Base-by-base conservation (phyloP, 2,329 filamentous ascomycete genomes). In the Xenosphaeropsis pyriputrescens region DNA sequence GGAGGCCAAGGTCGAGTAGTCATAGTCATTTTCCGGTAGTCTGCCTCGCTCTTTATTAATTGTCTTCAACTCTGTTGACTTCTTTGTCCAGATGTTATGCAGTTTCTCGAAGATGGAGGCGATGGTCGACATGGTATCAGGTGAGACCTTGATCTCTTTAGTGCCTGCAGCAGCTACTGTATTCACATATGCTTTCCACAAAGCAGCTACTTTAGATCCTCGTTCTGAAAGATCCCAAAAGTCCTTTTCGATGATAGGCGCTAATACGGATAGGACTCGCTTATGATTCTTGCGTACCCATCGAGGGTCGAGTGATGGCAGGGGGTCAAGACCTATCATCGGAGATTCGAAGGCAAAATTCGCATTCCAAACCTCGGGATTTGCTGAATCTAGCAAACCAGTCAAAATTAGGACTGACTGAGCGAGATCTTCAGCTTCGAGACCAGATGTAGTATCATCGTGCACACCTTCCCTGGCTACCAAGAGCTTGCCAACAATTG, bases 111-210 rank as follows among this genome's bases (percentile, higher is more conserved):
- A 68, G 16, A 86, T 67, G 32, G 74, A 68, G 16, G 82, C 79
- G 43, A 94, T 69, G 41, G 88, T 89, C 43, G 76, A 72, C 51
- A 84, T 82, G 1, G 86, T 84, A 43, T 96, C 89, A 11, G 72
- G 71, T 0, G 85, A 86, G 6, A 88, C 78, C 49, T 89, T 93
- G 48, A 98, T 80, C 57, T 98, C 91, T 57, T 94, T 93, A 32
- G 68, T 70, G 17, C 79, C 79, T 30, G 82, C 81, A 35, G 71
- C 69, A 2, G 75, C 70, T 18, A 86, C 63, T 1, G 78, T 72
- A 3, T 64, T 60, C 32, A 84, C 64, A 11, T 85, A 62, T 1
- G 69, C 63, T 18, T 62, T 56, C 79, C 79, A 84, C 29, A 84
- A 63, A 35, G 58, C 63, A 1, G 62, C 53, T 8, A n/a, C n/a